Base-by-base conservation (phyloP, 345 rosid species). In the Eutrema heterophyllum region DNA sequence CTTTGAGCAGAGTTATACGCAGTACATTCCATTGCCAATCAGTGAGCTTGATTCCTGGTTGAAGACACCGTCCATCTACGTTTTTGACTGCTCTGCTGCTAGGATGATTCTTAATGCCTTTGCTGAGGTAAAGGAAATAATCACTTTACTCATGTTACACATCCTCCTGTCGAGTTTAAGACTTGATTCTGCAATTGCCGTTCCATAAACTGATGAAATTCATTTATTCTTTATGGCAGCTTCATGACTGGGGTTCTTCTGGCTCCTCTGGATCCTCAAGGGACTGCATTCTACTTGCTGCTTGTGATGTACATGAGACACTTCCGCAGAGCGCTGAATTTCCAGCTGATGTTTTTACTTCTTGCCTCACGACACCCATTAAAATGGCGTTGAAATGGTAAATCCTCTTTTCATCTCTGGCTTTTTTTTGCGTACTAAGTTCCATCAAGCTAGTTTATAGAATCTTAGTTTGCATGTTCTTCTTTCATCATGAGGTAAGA, bases 21-120 rank as follows among this genome's bases (percentile, higher is more conserved):
- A 92, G 77, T 96, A 96, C 78, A 96, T 96, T 64, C 98, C 98
- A 18, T 86, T 96, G 90, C 89, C 85, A 32, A 86, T 96, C 71
- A 85, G 81, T 75, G 98, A 96, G 76, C 97, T 96, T 61, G 98
- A 96, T 90, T 89, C 96, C 70, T 96, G 97, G 99, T 81, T 96
- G 86, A 89, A 82, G 82, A 86, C 99, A 16, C 99, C 99, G 14
- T 96, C 99, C 14, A 92, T 92, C 56, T 96, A 92, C 64, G 99
- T 96, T 67, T 89, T 96, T 78, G 99, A 96, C 81, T 96, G 99
- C 83, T 96, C 99, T 82, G 98, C 98, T 71, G 98, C 98, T 81
- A 97, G 98, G 77, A 80, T 88, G 89, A 89, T 96, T 81, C 90
- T 96, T 57, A 96, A 96, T 84, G 83, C 98, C 67, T 96, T 96